Base-by-base conservation (phyloP, 345 rosid genomes). In the Melastoma malabathricum region DNA sequence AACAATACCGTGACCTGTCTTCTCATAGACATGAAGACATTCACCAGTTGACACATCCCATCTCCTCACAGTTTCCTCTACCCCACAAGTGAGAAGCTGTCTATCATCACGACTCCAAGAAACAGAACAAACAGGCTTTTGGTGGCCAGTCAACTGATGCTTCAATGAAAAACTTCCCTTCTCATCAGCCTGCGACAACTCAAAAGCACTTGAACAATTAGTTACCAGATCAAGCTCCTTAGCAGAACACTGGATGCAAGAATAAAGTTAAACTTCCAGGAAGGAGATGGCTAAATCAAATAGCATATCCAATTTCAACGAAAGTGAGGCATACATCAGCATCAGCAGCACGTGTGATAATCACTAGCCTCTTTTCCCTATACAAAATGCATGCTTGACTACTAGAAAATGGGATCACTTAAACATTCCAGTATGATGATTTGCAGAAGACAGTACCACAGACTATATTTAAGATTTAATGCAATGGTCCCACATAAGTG, bases 21-120 rank as follows among this genome's bases (percentile, higher is more conserved):
- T 81, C 50, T 73, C 84, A 43, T 78, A 75, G 48, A 75, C 69
- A 52, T 56, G 70, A 52, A 75, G 77, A 63, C 82, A 81, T 51
- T 78, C 67, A n/a, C 88, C 84, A 55, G 80, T 60, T 45, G 65
- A 60, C 58, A 70, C 80, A 61, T 81, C 82, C 88, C 88, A 81
- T 29, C 73, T 59, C 65, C 84, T 58, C 44, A 78, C 66, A 44
- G 59, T 65, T 65, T 81, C 84, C 52, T 76, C 82, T 15, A 61
- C 68, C 20, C 84, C 84, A 48, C 84, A 78, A 15, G 88, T 81
- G 46, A 81, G 78, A 16, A 81, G 76, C 54, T 71, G 78, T 19
- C 25, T 57, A 52, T 78, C 84, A 65, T 81, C 82, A 56, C 69
- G 73, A 60, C 84, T 78, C 88, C 88, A 81, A 31, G 82, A 75